A percentile compares a stretch with the other conserved stretches of the same genome.
phyloP scores from a whole-genome alignment of 176 grass and related monocot genomes.

The Juncus effusus region DNA sequence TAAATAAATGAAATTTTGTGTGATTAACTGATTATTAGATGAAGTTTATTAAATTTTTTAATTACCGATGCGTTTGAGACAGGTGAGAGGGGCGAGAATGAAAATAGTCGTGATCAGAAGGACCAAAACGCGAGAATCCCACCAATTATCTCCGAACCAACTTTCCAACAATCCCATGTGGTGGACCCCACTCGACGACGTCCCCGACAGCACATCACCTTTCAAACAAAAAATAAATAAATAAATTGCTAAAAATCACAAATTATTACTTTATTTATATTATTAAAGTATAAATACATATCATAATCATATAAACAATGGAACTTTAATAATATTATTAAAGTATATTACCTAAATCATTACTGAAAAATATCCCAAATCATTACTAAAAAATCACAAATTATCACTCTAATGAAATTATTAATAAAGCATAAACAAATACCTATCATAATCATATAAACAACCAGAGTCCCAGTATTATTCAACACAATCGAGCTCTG shows the following conservation, averaged over 20 bases:
- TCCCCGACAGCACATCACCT: slow-evolving; percentile 96
- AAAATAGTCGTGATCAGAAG: slow-evolving; percentile 63
- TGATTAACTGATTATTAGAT: not conserved
- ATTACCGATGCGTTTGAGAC: slow-evolving; percentile 69
- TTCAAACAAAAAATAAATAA: slow-evolving; percentile 1
- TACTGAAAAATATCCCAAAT: too few species aligned
- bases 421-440: slow-evolving; percentile 8
- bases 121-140: slow-evolving; percentile 63
- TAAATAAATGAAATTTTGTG: slow-evolving; percentile 11
- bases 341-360: too few species aligned
- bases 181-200: slow-evolving; percentile 66
- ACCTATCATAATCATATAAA: slow-evolving; percentile 96
- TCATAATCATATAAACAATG: too few species aligned
- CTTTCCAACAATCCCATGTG: slow-evolving; percentile 77
- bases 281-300: too few species aligned
- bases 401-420: too few species aligned
- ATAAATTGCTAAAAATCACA: slow-evolving; percentile 28
- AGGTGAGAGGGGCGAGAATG: slow-evolving; percentile 81
- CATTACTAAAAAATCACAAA: too few species aligned
- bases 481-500: slow-evolving; percentile 69
- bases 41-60: slow-evolving; percentile 16
- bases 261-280: too few species aligned
- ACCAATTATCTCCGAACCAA: slow-evolving; percentile 80
- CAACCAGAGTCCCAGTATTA: slow-evolving; percentile 60
- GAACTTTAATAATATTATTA: too few species aligned